A percentile compares a stretch with the other conserved stretches of the same genome.
phyloP scores from a whole-genome alignment of 169 alveolate species.

The Plasmodium coatneyi region DNA sequence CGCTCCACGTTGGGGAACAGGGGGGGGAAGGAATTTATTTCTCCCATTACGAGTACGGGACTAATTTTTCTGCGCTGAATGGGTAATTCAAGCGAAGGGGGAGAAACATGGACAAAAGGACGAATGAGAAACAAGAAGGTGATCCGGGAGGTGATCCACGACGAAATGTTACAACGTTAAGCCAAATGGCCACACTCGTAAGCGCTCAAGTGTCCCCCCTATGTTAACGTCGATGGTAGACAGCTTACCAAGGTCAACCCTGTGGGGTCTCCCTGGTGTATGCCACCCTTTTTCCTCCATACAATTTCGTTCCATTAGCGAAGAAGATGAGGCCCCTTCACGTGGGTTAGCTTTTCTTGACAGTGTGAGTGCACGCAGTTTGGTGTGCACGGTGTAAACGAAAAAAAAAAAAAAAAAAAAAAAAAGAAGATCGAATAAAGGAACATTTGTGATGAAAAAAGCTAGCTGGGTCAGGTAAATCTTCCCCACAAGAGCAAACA shows the following conservation, averaged over 20 bases:
- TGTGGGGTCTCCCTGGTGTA: background rate
- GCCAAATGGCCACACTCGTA: background rate
- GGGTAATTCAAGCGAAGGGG: background rate
- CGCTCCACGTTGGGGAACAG: background rate
- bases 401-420: background rate
- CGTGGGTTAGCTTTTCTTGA: background rate
- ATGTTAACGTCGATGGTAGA: background rate
- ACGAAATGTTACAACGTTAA: background rate
- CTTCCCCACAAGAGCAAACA: background rate
- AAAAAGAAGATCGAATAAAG: background rate
- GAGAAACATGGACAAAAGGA: background rate
- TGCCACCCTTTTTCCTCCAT: background rate
- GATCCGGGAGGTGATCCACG: background rate
- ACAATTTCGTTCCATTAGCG: background rate
- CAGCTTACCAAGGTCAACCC: background rate
- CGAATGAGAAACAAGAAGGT: background rate
- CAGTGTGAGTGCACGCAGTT: background rate
- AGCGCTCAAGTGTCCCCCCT: background rate
- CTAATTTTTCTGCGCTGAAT: background rate
- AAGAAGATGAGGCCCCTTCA: background rate
- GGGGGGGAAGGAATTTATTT: background rate
- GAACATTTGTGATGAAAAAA: background rate
- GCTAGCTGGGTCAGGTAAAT: background rate
- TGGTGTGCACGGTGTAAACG: background rate
- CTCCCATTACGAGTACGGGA: background rate